These are phyloP conservation scores for Arachnopeziza araneosa DNA, from an alignment of 2,329 filamentous ascomycete genomes.

Conservation along the genomic window DNA sequence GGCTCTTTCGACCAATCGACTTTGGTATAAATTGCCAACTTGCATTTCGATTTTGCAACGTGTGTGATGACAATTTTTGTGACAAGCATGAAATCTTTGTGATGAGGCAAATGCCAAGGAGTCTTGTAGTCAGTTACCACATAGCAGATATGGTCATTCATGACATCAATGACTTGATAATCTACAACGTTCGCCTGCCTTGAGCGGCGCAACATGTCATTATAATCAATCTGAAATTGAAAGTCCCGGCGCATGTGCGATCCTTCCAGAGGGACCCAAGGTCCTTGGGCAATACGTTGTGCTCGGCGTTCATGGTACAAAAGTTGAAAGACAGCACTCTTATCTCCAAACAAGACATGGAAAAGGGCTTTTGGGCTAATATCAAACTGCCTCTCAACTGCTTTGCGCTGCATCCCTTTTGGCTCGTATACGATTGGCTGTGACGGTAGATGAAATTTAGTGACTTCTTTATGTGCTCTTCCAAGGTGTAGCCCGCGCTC, in stretches of 20 bases:
- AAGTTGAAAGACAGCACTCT: conserved; percentile 88
- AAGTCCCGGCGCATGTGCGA: conserved; percentile 73
- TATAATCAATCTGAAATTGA: conserved; percentile 67
- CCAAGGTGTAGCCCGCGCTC: conserved; percentile 53
- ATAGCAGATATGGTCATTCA: conserved; percentile 68
- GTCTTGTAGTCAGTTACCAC: conserved; percentile 58
- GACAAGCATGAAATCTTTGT: conserved; percentile 71
- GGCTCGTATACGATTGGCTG: conserved; percentile 82
- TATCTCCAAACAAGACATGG: conserved; percentile 94
- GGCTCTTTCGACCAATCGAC: conserved; percentile 78
- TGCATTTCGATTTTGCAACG: conserved; percentile 84
- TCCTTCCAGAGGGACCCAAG: conserved; percentile 70
- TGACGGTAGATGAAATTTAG: conserved; percentile 74
- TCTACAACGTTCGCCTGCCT: conserved; percentile 64
- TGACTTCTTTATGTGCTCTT: conserved; percentile 25
- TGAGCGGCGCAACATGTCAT: conserved; percentile 58
- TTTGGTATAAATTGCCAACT: conserved; percentile 79
- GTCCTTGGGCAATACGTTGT: conserved; percentile 75
- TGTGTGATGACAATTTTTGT: conserved; percentile 94
- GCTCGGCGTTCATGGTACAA: conserved; percentile 80
- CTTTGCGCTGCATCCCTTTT: conserved; percentile 68
- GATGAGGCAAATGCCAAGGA: conserved; percentile 70
- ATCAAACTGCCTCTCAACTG: conserved; percentile 77
- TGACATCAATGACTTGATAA: conserved; percentile 79
- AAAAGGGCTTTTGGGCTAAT: conserved; percentile 93